Percentiles rank a stretch among this genome's conserved stretches.
Conservation (phyloP, 306 rosid genomes). For the Lathyrus sativus region DNA sequence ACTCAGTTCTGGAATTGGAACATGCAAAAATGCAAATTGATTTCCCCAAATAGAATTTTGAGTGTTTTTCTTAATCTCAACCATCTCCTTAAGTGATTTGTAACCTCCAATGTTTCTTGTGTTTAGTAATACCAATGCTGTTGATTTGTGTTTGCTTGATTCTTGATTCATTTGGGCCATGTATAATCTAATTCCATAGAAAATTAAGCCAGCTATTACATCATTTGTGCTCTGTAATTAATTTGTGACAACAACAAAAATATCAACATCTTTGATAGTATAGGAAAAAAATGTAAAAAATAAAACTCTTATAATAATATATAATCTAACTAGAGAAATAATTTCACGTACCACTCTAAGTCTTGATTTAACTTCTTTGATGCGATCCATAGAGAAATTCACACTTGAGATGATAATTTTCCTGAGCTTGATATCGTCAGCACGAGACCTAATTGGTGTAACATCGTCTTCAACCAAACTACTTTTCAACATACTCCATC, state of each 20-base stretch:
- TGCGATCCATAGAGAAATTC: slow-evolving; percentile 37
- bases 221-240: slow-evolving; percentile 48
- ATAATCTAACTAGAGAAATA: background rate
- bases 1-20: slow-evolving; percentile 47
- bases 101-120: slow-evolving; percentile 45
- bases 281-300: too few relatives aligned
- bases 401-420: slow-evolving; percentile 36
- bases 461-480: slow-evolving; percentile 47
- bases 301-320: background rate
- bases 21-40: slow-evolving; percentile 45
- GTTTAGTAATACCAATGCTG: slow-evolving; percentile 51
- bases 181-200: slow-evolving; percentile 46
- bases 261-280: background rate
- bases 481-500: slow-evolving; percentile 46
- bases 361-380: slow-evolving; percentile 40
- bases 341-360: slow-evolving; percentile 56
- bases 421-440: slow-evolving; percentile 20
- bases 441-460: slow-evolving; percentile 51
- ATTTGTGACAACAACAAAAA: background rate
- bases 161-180: slow-evolving; percentile 45
- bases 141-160: slow-evolving; percentile 37
- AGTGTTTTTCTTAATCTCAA: slow-evolving; percentile 27
- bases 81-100: slow-evolving; percentile 53
- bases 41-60: slow-evolving; percentile 51
- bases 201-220: slow-evolving; percentile 49